Percentiles rank a stretch among this genome's conserved stretches.
Conservation (phyloP, 495 filamentous ascomycete genomes). For the Clavariopsis aquatica region DNA sequence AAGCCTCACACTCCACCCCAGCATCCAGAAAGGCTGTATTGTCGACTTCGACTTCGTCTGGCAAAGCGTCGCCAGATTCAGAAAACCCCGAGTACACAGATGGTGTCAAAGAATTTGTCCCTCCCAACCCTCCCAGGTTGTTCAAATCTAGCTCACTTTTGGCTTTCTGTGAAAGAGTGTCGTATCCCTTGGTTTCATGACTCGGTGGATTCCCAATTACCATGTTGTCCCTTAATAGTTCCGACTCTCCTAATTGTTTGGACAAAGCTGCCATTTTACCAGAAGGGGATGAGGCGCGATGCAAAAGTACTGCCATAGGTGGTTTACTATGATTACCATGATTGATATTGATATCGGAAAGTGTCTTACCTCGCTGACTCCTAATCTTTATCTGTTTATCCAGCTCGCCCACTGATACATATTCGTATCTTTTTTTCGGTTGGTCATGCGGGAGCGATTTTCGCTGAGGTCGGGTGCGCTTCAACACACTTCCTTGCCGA, state of each 20-base stretch:
- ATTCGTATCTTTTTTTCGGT: constrained; percentile 31
- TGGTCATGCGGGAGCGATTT: constrained; percentile 14
- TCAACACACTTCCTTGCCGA: constrained; percentile 40
- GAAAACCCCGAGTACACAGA: constrained; percentile 41
- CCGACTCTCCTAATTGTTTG: constrained; percentile 26
- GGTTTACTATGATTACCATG: not conserved
- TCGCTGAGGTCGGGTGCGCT: constrained; percentile 20
- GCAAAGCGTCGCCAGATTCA: constrained; percentile 39
- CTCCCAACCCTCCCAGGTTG: constrained; percentile 2
- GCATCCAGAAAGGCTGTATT: constrained; percentile 6
- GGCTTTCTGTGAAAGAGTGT: constrained; percentile 26
- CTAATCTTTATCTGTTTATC: constrained; percentile 32
- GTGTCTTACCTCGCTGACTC: constrained; percentile 37
- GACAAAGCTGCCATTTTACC: constrained; percentile 39
- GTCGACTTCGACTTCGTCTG: constrained; percentile 37
- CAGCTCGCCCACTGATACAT: constrained; percentile 27
- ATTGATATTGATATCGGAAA: not conserved
- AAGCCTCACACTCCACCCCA: constrained; percentile 21
- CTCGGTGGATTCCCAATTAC: constrained; percentile 32
- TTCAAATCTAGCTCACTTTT: constrained; percentile 28
- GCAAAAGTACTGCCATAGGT: constrained; percentile 26
- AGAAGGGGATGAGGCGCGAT: constrained; percentile 39
- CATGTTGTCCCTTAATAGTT: constrained; percentile 13
- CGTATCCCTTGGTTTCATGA: not conserved
- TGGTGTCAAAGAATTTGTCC: not conserved